Conservation (phyloP, 2,329 filamentous ascomycete genomes). For the Bipolaris zeicola region DNA sequence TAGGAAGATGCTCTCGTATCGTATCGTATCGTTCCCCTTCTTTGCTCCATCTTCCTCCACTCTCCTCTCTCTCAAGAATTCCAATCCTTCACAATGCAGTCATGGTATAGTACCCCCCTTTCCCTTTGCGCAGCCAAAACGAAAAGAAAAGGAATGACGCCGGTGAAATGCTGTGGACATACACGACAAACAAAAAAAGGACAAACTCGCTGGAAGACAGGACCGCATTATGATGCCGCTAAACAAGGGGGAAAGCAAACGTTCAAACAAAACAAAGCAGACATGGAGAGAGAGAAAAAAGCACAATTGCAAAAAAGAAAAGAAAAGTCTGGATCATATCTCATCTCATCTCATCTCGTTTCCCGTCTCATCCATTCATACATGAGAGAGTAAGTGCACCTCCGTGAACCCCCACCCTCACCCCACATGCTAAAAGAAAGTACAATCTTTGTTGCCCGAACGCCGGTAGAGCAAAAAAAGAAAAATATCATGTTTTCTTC, state of each 20-base stretch:
- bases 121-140: no score
- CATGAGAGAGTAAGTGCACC: background rate
- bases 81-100: conserved; percentile 16
- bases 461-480: background rate
- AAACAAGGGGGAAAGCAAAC: conserved; percentile 15
- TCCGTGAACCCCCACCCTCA: background rate
- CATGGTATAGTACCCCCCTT: conserved; percentile 23
- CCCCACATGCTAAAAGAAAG: conserved; percentile 14
- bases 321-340: background rate
- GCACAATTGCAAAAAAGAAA: background rate
- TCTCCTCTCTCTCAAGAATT: background rate
- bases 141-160: conserved; percentile 19
- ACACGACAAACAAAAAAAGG: background rate
- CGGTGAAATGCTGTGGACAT: conserved; percentile 21
- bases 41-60: background rate
- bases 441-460: background rate
- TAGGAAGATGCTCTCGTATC: conserved; percentile 4
- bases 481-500: background rate
- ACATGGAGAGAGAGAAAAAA: background rate
- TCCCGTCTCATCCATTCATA: background rate
- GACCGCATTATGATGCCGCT: conserved; percentile 33
- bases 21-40: background rate
- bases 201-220: conserved; percentile 6
- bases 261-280: background rate
- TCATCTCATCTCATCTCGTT: background rate